Evolutionary conservation across 1,139 yeast genomes (phyloP).

Genomic region (Nakaseomyces uthaithaninus): DNA sequence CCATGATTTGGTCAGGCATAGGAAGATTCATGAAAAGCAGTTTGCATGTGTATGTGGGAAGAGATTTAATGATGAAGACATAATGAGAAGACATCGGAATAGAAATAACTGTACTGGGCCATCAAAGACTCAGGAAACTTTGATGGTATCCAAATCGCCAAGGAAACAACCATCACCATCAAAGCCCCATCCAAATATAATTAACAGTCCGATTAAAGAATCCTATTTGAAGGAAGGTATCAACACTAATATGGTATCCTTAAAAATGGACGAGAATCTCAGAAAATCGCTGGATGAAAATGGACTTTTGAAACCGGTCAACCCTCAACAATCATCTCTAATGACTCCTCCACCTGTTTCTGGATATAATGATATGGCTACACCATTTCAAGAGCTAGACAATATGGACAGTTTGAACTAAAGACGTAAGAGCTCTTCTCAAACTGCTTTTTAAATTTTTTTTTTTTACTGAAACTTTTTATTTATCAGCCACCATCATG

Average conservation of each 20-base stretch:
- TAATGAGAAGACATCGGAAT: conserved; percentile 69
- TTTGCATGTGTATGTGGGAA: conserved; percentile 83
- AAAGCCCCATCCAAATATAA: background rate
- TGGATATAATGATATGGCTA: background rate
- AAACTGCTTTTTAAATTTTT: background rate
- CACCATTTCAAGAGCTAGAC: background rate
- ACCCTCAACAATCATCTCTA: background rate
- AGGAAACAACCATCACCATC: background rate
- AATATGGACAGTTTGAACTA: background rate
- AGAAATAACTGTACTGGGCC: conserved; percentile 55
- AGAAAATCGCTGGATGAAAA: conserved; percentile 14
- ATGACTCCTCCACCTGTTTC: background rate
- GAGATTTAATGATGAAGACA: conserved; percentile 82
- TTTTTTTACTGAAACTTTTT: background rate
- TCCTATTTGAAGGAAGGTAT: conserved; percentile 1
- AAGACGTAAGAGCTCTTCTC: background rate
- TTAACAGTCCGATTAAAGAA: conserved; percentile 7
- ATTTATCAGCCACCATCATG: too few relatives aligned
- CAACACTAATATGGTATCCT: conserved; percentile 1
- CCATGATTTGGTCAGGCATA: conserved; percentile 86
- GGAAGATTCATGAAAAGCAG: conserved; percentile 76
- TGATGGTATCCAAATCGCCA: conserved; percentile 1
- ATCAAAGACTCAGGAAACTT: background rate
- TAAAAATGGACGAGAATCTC: conserved; percentile 22
- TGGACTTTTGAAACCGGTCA: conserved; percentile 9